Evolutionary conservation across 805 yeast genomes (phyloP).

Genomic region (Scheffersomyces amazonensis): DNA sequence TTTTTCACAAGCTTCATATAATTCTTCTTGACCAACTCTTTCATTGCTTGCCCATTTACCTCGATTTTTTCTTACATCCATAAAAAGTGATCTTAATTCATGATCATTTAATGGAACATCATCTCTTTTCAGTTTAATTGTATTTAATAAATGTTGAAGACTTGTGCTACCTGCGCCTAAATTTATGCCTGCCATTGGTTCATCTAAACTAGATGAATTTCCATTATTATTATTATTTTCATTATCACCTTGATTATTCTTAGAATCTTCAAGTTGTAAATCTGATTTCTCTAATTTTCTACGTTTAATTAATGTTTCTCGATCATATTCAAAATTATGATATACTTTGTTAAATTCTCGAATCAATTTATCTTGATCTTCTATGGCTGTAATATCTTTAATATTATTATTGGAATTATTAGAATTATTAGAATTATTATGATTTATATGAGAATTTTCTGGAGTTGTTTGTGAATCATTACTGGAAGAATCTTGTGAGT

Average conservation of each 20-base stretch:
- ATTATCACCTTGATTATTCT: constrained; percentile 13
- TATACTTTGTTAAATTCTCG: constrained; percentile 69
- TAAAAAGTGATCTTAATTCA: constrained; percentile 78
- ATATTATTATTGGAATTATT: not conserved
- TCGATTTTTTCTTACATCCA: constrained; percentile 91
- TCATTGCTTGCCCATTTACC: constrained; percentile 99
- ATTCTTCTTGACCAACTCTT: constrained; percentile 93
- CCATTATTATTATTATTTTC: constrained; percentile 10
- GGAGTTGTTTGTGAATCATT: not conserved
- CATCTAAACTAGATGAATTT: constrained; percentile 3
- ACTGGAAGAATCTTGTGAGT: not conserved
- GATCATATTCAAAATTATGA: constrained; percentile 73
- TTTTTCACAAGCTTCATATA: constrained; percentile 96
- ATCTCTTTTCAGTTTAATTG: constrained; percentile 80
- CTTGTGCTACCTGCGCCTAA: constrained; percentile 38
- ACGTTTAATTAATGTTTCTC: constrained; percentile 72
- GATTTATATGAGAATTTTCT: not conserved
- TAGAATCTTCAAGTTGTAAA: constrained; percentile 51
- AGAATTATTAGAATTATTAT: not conserved
- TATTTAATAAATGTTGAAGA: constrained; percentile 72
- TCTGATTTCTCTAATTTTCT: constrained; percentile 79
- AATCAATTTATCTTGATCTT: constrained; percentile 46
- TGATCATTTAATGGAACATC: constrained; percentile 69
- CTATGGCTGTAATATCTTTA: constrained; percentile 9
- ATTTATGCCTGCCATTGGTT: constrained; percentile 25